These are phyloP conservation scores for Schizonepeta tenuifolia DNA, from an alignment of 257 asterid species.

Conservation along the genomic window DNA sequence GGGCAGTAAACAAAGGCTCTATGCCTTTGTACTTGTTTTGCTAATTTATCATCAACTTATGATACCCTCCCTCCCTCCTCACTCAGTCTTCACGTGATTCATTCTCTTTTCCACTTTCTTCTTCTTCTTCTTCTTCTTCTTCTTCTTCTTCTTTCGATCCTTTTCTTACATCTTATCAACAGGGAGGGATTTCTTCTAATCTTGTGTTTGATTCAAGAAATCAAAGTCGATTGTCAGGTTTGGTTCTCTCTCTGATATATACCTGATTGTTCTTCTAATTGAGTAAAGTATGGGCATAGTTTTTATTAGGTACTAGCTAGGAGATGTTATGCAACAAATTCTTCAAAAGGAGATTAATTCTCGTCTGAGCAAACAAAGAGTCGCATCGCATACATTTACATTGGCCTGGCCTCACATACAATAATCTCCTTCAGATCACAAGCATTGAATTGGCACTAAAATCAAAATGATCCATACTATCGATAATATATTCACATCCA, in stretches of 20 bases:
- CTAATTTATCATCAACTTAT: constrained; percentile 31
- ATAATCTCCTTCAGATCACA: background rate
- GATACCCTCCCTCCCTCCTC: background rate
- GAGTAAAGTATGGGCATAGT: background rate
- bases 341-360: background rate
- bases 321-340: background rate
- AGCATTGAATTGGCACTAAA: background rate
- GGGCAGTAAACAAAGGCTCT: constrained; percentile 30
- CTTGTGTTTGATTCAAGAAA: constrained; percentile 37
- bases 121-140: constrained; percentile 2
- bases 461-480: background rate
- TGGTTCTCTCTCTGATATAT: constrained; percentile 1
- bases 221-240: constrained; percentile 42
- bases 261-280: background rate
- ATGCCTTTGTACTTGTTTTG: background rate
- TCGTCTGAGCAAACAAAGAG: no score
- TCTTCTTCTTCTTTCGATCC: constrained; percentile 1
- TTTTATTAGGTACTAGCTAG: background rate
- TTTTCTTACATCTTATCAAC: constrained; percentile 22
- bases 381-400: no score
- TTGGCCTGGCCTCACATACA: background rate
- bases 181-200: constrained; percentile 13
- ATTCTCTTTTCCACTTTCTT: constrained; percentile 29
- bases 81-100: constrained; percentile 51
- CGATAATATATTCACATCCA: no score